These are phyloP conservation scores for Hericium alpestre DNA, from an alignment of 768 basidiomycete species.

Conservation along the genomic window DNA sequence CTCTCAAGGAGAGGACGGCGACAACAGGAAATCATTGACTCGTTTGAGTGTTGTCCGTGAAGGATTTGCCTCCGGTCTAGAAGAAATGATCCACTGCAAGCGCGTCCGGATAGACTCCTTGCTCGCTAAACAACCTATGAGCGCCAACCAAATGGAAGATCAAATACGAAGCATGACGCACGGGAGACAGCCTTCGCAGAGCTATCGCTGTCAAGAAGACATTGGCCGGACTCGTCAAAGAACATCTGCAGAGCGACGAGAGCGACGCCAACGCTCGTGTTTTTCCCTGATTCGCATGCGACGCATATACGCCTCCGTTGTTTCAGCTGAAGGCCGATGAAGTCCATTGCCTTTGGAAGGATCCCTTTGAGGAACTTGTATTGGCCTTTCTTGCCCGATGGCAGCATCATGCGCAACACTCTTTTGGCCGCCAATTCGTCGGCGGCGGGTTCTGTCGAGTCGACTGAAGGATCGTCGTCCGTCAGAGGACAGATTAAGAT, in stretches of 20 bases:
- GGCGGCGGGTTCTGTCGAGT: background rate
- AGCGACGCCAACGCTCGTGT: slow-evolving; percentile 54
- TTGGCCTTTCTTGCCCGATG: slow-evolving; percentile 45
- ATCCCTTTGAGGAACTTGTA: slow-evolving; percentile 34
- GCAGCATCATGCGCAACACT: slow-evolving; percentile 18
- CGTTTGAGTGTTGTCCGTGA: slow-evolving; percentile 71
- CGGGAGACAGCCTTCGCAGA: background rate
- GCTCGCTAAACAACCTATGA: slow-evolving; percentile 16
- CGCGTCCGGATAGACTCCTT: slow-evolving; percentile 63
- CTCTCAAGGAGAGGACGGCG: slow-evolving; percentile 10
- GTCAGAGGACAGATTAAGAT: slow-evolving; percentile 18
- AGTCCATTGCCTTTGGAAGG: slow-evolving; percentile 39
- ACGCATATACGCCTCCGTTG: slow-evolving; percentile 32
- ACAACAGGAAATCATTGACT: slow-evolving; percentile 65
- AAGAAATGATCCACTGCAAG: slow-evolving; percentile 80
- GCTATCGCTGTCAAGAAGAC: background rate
- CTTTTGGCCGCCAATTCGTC: background rate
- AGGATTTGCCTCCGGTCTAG: slow-evolving; percentile 69
- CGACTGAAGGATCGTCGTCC: background rate
- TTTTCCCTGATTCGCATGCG: slow-evolving; percentile 47
- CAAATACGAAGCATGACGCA: background rate
- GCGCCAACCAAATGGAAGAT: background rate
- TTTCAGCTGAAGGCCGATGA: slow-evolving; percentile 31
- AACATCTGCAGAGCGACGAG: slow-evolving; percentile 45
- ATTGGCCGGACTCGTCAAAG: slow-evolving; percentile 44